Percentiles rank a stretch among this genome's conserved stretches.
phyloP scores from a whole-genome alignment of 306 rosid species.

The Fagus crenata region DNA sequence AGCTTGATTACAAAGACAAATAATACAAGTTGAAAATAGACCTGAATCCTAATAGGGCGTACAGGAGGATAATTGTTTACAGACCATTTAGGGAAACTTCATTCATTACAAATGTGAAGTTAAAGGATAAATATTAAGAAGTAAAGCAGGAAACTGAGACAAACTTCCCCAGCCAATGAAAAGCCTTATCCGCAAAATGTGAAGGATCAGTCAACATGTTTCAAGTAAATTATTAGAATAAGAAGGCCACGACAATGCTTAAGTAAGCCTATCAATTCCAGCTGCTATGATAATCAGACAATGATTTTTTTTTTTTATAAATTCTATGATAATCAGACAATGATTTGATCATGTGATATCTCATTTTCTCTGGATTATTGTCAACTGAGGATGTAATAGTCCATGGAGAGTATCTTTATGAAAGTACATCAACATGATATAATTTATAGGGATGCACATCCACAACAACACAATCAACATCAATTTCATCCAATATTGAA shows the following conservation, averaged over 20 bases:
- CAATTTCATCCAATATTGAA: background rate
- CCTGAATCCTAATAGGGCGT: background rate
- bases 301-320: background rate
- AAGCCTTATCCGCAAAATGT: background rate
- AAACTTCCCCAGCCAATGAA: slow-evolving; percentile 1
- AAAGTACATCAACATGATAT: background rate
- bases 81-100: background rate
- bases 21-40: background rate
- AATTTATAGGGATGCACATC: background rate
- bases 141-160: background rate
- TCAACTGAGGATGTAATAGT: background rate
- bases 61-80: background rate
- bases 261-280: background rate
- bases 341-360: background rate
- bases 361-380: background rate
- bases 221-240: background rate
- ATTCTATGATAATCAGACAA: background rate
- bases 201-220: too few relatives aligned
- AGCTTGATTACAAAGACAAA: background rate
- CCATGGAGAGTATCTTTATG: background rate
- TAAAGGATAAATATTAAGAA: background rate
- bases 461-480: background rate
- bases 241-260: background rate
- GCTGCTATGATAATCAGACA: background rate
- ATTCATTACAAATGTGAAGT: background rate